Evolutionary conservation across 1,284 basidiomycete genomes (phyloP).

Genomic region (Leccinum laetum): DNA sequence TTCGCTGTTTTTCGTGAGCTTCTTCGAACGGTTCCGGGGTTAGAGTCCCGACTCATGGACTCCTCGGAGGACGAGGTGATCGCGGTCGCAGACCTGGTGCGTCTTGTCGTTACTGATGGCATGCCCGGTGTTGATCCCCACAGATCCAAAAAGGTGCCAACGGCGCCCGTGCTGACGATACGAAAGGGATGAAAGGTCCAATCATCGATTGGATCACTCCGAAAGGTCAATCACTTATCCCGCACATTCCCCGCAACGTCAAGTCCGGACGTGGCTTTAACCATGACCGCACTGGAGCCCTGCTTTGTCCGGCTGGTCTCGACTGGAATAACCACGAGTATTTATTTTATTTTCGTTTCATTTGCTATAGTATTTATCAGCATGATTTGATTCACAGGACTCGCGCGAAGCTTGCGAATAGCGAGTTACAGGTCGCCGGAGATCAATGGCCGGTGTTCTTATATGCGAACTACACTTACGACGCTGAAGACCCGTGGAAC

Average conservation of each 20-base stretch:
- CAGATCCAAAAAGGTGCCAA: background rate
- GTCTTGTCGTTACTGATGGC: background rate
- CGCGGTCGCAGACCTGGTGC: too few relatives aligned
- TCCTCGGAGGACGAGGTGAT: too few relatives aligned
- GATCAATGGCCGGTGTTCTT: background rate
- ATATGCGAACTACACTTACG: background rate
- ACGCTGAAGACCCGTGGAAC: background rate
- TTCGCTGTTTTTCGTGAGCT: too few relatives aligned
- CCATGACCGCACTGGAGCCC: background rate
- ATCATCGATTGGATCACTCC: background rate
- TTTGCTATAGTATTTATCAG: background rate
- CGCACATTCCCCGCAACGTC: background rate
- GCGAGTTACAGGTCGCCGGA: background rate
- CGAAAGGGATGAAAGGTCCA: background rate
- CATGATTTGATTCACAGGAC: background rate
- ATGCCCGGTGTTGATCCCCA: background rate
- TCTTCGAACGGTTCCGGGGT: too few relatives aligned
- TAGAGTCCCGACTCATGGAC: too few relatives aligned
- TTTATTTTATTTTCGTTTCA: background rate
- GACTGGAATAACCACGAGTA: background rate
- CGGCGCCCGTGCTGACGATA: background rate
- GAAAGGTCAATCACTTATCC: background rate
- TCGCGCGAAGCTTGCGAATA: background rate
- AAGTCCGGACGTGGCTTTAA: background rate
- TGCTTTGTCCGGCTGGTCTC: background rate